Evolutionary conservation across 495 filamentous ascomycete species (phyloP), one percentile per base, ranked within the genome.

Genomic region (Wilcoxina mikolae): DNA sequence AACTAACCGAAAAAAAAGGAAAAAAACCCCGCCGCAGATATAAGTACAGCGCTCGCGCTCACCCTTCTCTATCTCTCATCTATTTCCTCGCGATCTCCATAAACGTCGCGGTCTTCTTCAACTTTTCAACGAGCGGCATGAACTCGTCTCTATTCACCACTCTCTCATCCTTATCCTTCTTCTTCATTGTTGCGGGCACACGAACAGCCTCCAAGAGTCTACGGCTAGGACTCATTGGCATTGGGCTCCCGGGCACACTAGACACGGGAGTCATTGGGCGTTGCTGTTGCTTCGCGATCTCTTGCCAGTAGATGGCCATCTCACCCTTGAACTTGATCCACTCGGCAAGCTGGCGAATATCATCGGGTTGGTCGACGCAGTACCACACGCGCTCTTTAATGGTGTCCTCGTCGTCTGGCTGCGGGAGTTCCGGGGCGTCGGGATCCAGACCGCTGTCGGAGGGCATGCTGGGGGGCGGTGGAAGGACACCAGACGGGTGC

Each of bases 341-440:
- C 18, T 64, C 54, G 18, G 53, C 61, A 24, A 63, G 56, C 15
- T 53, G 52, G 15, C 48, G 47, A 31, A 61, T 43, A 23, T 64
- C 58, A 18, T 25, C 43, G 0, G 60, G 39, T 5, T 52, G 53
- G 12, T 42, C 51, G 17, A 64, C 27, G 24, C 53, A 52, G 31
- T 64, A 64, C 61, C 61, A 64, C 49, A 62, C 53, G 17, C 60
- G 44, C n/a, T 53, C 48, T 3, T 39, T 41, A 9, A 39, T 39
- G 26, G 31, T 43, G 12, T 60, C 60, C 11, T 57, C 60, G 3
- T 62, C 44, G 18, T 56, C 48, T 5, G 26, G 17, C 52, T 49
- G 46, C 3, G 31, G 12, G 4, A 23, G 68, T 9, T 73, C 69
- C 29, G 70, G 65, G 3, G 57, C 54, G 57, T 70, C 69, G 10